Percentiles rank a stretch among this genome's conserved stretches.
These are phyloP conservation scores for Kwoniella dendrophila DNA, from an alignment of 768 basidiomycete genomes.

Conservation along the genomic window DNA sequence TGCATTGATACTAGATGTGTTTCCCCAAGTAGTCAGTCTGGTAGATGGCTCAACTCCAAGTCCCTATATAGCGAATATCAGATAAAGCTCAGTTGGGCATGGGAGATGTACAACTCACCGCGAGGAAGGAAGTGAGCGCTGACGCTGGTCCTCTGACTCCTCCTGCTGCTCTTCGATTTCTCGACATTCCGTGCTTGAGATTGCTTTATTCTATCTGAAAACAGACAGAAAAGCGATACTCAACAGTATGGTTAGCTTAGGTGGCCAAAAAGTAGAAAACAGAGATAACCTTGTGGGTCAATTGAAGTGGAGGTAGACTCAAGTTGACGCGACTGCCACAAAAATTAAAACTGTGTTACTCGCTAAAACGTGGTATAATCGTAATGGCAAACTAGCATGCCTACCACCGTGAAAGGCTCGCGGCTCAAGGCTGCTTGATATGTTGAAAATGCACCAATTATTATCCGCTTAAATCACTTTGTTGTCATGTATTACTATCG, in stretches of 20 bases:
- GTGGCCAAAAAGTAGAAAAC: constrained; percentile 1
- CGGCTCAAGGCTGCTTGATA: not conserved
- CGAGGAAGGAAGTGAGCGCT: constrained; percentile 55
- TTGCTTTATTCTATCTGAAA: not conserved
- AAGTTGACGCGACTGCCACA: constrained; percentile 17
- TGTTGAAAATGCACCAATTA: constrained; percentile 17
- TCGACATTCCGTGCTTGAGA: constrained; percentile 31
- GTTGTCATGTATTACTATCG: not conserved
- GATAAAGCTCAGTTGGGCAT: not conserved
- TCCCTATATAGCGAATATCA: constrained; percentile 30
- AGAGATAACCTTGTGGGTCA: constrained; percentile 3
- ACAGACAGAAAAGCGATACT: too few relatives aligned
- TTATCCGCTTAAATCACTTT: constrained; percentile 18
- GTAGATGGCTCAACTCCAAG: constrained; percentile 48
- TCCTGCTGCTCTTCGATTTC: constrained; percentile 24
- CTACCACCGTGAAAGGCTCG: not conserved
- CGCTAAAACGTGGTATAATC: not conserved
- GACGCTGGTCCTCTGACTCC: constrained; percentile 53
- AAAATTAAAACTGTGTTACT: too few relatives aligned
- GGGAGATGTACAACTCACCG: constrained; percentile 35
- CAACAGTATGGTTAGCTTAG: not conserved
- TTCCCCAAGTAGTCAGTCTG: constrained; percentile 44
- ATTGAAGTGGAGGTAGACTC: constrained; percentile 17
- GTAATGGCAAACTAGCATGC: not conserved
- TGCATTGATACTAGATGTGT: constrained; percentile 28